Base-by-base conservation (phyloP, 345 rosid genomes). In the Sonneratia alba region DNA sequence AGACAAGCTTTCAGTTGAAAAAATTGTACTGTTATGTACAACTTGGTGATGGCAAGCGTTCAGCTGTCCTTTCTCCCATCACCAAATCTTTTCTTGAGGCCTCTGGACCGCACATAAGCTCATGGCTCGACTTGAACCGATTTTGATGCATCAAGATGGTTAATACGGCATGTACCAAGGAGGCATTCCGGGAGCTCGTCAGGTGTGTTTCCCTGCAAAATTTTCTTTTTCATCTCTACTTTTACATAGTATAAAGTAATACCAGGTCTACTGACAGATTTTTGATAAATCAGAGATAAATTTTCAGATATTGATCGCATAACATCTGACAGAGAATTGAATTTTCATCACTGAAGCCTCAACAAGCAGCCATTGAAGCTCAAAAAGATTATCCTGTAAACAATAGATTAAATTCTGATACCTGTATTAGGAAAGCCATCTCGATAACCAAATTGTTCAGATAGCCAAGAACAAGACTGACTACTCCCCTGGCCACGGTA, bases 391-490 rank as follows among this genome's bases (percentile, higher is more conserved):
- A 42, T 5, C 24, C 45, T 8, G 18, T 36, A 21, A 21, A 40
- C 6, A 22, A 62, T 22, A 34, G 27, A 42, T 22, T 43, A 62
- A 27, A 67, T 6, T 36, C 71, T 6, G 5, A 22, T 79, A 89
- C 97, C 92, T 96, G 93, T 76, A 96, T 80, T 79, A 96, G 45
- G 83, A 92, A 96, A 66, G 99, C 98, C 96, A 92, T 81, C 86
- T 92, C 99, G 21, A 91, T 72, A 66, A 92, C 93, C 86, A 92
- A 67, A 74, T 87, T 91, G 88, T 75, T 92, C 21, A 96, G 80
- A 71, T 96, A 91, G 21, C 99, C 96, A 15, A 88, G 88, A 72
- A 89, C 93, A 64, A 96, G 91, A 77, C 82, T 92, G 51, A 83
- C 80, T 38, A 91, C 91, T 3, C 99, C 94, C 70, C 96, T 86